Evolutionary conservation across 257 asterid species (phyloP).

Genomic region (Perilla frutescens): DNA sequence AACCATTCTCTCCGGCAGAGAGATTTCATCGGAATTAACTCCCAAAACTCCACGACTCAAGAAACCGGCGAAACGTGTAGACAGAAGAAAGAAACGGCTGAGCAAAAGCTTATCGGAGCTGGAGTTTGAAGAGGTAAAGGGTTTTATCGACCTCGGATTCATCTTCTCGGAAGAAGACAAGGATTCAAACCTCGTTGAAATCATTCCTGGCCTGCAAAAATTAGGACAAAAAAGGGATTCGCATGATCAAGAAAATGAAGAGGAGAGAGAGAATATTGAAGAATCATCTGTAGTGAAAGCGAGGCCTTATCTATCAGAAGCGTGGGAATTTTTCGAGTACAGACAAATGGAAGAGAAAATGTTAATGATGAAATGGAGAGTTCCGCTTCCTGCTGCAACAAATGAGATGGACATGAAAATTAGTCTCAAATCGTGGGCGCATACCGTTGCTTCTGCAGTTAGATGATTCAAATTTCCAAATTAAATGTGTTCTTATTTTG

Average conservation of each 20-base stretch:
- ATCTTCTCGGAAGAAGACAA: constrained; percentile 70
- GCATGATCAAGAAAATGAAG: background rate
- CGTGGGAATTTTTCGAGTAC: constrained; percentile 52
- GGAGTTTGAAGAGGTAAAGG: constrained; percentile 75
- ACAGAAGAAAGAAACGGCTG: constrained; percentile 26
- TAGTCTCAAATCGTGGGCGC: constrained; percentile 83
- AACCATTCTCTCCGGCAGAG: constrained; percentile 47
- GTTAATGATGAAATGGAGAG: constrained; percentile 53
- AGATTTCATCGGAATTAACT: constrained; percentile 29
- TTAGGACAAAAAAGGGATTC: constrained; percentile 41
- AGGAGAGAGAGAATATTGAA: background rate
- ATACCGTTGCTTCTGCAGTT: constrained; percentile 72
- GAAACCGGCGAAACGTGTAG: background rate
- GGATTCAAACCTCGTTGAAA: constrained; percentile 53
- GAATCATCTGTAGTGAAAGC: constrained; percentile 24
- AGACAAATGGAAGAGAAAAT: constrained; percentile 29
- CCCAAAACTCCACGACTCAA: constrained; percentile 6
- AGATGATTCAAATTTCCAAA: constrained; percentile 31
- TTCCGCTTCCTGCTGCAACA: constrained; percentile 46
- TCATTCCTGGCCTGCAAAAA: constrained; percentile 76
- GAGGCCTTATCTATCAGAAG: constrained; percentile 88
- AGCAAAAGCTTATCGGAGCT: constrained; percentile 78
- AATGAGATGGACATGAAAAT: constrained; percentile 65
- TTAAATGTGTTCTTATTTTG: background rate
- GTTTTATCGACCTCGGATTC: constrained; percentile 83